A percentile compares a stretch with the other conserved stretches of the same genome.
phyloP scores from a whole-genome alignment of 805 yeast species.

The Candida golubevii region DNA sequence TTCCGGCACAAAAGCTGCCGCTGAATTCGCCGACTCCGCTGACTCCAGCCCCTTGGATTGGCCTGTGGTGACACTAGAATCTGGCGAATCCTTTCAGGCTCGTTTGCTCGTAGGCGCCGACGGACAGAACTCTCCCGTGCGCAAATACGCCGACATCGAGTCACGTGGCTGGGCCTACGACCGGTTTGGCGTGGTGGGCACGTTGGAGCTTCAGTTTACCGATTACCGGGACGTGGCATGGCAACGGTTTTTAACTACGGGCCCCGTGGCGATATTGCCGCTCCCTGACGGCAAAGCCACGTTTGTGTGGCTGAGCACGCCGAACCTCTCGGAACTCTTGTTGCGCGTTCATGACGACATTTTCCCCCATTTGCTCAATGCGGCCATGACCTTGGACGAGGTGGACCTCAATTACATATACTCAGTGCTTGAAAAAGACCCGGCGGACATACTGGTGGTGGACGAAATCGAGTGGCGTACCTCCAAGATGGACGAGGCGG shows the following conservation, averaged over 20 bases:
- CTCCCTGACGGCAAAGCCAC: slow-evolving; percentile 84
- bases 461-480: slow-evolving; percentile 76
- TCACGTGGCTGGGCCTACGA: slow-evolving; percentile 91
- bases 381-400: slow-evolving; percentile 75
- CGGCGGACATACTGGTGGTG: slow-evolving; percentile 44
- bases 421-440: slow-evolving; percentile 31
- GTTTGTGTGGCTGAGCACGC: slow-evolving; percentile 88
- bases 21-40: neutral
- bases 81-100: slow-evolving; percentile 61
- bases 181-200: slow-evolving; percentile 89
- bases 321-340: slow-evolving; percentile 64
- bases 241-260: slow-evolving; percentile 89
- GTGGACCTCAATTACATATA: slow-evolving; percentile 75
- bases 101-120: slow-evolving; percentile 91
- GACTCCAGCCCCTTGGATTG: slow-evolving; percentile 41
- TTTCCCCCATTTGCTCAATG: slow-evolving; percentile 72
- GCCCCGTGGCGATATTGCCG: slow-evolving; percentile 91
- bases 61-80: slow-evolving; percentile 70
- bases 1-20: slow-evolving; percentile 13
- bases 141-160: slow-evolving; percentile 74
- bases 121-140: slow-evolving; percentile 91
- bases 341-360: slow-evolving; percentile 54
- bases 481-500: slow-evolving; percentile 34
- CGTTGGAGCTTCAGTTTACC: slow-evolving; percentile 69
- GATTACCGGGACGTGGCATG: slow-evolving; percentile 75